Evolutionary conservation across 768 basidiomycete species (phyloP), one percentile per base, ranked within the genome.

Genomic region (Lyophyllum shimeji): DNA sequence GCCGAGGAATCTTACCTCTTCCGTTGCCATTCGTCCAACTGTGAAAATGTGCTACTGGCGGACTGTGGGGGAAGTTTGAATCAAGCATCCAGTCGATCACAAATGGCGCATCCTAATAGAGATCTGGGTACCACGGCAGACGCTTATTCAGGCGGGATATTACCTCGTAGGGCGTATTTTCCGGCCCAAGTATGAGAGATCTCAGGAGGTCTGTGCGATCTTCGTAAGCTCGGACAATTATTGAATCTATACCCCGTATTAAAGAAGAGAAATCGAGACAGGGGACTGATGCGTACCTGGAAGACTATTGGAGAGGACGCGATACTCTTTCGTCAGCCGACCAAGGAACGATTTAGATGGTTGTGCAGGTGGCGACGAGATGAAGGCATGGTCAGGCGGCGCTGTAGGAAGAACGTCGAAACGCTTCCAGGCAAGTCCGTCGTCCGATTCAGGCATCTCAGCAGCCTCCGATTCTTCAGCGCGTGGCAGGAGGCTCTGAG

Each of bases 21-120:
- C 94, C 94, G 65, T 94, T 93, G 2, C 94, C 94, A 69, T 93
- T 93, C 5, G 95, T 97, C 90, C 93, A 95, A 57, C 92, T 94
- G 47, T 87, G 79, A 70, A 98, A 98, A 72, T 92, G 89, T 9
- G 95, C 95, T 53, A 84, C 76, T 0, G 95, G 95, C 12, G 95
- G 93, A 57, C 76, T 83, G 60, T 85, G 84, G 44, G 87, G 93
- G 67, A 89, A 97, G 68, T 88, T 86, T 52, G 84, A 90, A 64
- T 90, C 91, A 11, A 93, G 75, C 80, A 86, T 84, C 91, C 91
- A 93, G 71, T 98, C 95, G 54, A 97, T 96, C 23, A 97, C 87
- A 71, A 96, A 95, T 0, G 95, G 95, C 18, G 93, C 92, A 69
- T 95, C 89, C 69, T 92, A 84, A 29, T 29, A 9, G 9, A 9